Evolutionary conservation across 768 basidiomycete genomes (phyloP), one percentile per base, ranked within the genome.

Genomic region (Hygrocybe coccinea): DNA sequence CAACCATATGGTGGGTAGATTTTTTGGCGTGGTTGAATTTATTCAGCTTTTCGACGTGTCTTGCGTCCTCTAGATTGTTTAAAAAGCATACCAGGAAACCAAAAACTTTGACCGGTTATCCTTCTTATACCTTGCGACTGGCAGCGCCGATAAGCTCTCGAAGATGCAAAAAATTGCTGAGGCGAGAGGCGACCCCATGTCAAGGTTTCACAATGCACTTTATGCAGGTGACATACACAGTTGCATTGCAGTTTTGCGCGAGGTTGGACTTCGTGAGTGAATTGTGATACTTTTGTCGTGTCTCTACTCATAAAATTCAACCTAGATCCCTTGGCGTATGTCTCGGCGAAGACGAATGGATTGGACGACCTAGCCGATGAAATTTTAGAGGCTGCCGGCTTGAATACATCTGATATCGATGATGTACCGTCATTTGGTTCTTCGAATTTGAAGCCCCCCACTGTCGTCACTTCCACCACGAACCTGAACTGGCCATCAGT

Each of bases 81-180:
- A 99, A 74, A 97, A 95, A 63, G 93, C 93, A 0, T 97, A 95
- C 65, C 97, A 99, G 65, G 91, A 94, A 67, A 93, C 90, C 29
- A 97, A 97, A 76, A 93, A 93, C 75, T 97, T 99, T 62, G 97
- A 99, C 69, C 88, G n/a, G n/a, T n/a, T n/a, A n/a, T n/a, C n/a
- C n/a, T n/a, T n/a, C n/a, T n/a, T n/a, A n/a, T n/a, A n/a, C 69
- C 81, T 98, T 54, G 80, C 91, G 25, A 93, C 91, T 36, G 97
- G 97, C 45, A 94, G 92, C 72, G 78, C 79, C 14, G 95, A 97
- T 60, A 97, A 97, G 65, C 74, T 99, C n/a, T 78, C 79, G 2
- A 98, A 97, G 76, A 99, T 99, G 97, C 92, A 95, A 71, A 93
- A 92, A 73, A 98, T 99, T 62, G 95, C 97, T 1, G 87, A 92